Evolutionary conservation across 805 yeast species (phyloP), one percentile per base, ranked within the genome.

Genomic region (Ogataea salicorniae): DNA sequence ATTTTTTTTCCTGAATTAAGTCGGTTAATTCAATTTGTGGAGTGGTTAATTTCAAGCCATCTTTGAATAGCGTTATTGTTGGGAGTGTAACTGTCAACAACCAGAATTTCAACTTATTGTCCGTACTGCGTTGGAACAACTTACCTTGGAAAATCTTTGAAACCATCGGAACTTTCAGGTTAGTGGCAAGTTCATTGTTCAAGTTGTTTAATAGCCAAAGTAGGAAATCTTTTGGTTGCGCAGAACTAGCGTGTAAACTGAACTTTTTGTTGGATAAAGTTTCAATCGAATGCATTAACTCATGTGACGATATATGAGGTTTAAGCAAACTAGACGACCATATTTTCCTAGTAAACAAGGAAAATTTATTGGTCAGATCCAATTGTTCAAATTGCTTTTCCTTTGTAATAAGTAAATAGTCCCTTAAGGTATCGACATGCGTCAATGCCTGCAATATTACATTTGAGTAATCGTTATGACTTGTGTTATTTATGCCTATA

Each of bases 281-380:
- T 2, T 75, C 63, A 5, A 83, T 63, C 50, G 66, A 69, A 48
- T 80, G 80, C 40, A 83, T 59, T 7, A 87, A 64, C 43, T 83
- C 88, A 58, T 80, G 84, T 1, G 88, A 83, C 0, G 92, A 81
- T 2, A 85, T 70, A 56, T 84, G 88, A 3, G 73, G 62, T 53
- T 75, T 79, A 61, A 80, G 81, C 20, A 86, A 68, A 37, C 67
- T 66, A 0, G 74, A 66, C 5, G 83, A 84, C 91, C 92, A 87
- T 9, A 84, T 42, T 53, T 81, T 84, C 49, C 83, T 72, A 0
- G 77, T 55, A 18, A 84, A 59, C 5, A 71, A 50, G 0, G 80
- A 70, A 35, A 84, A 61, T 49, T 74, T 64, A 37, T 62, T 61
- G 11, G 70, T 66, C n/a, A 83, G 59, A 23, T 72, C 73, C 5